Evolutionary conservation across 2,329 filamentous ascomycete species (phyloP).

Genomic region (Shiraia sp.): DNA sequence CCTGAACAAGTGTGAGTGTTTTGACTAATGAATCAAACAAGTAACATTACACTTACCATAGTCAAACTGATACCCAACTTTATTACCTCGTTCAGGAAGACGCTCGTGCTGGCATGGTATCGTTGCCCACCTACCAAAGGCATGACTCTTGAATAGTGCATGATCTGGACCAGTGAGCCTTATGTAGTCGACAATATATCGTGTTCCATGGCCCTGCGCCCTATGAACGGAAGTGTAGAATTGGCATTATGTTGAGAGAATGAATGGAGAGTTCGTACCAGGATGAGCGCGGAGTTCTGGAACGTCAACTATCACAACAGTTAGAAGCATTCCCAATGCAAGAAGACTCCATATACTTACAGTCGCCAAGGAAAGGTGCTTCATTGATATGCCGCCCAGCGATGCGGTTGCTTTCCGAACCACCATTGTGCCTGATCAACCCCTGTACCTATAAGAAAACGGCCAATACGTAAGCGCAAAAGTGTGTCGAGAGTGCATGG

Average conservation of each 20-base stretch:
- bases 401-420: slow-evolving; percentile 18
- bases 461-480: no score
- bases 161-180: slow-evolving; percentile 60
- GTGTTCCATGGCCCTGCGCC: slow-evolving; percentile 1
- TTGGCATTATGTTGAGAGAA: slow-evolving; percentile 4
- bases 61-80: slow-evolving; percentile 86
- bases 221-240: slow-evolving; percentile 5
- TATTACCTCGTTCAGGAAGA: slow-evolving; percentile 90
- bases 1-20: slow-evolving; percentile 35
- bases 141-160: slow-evolving; percentile 96
- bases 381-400: slow-evolving; percentile 63
- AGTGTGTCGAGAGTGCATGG: no score
- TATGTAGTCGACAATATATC: not conserved
- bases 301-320: slow-evolving; percentile 65
- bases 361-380: slow-evolving; percentile 68
- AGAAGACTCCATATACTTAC: slow-evolving; percentile 48
- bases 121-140: slow-evolving; percentile 79
- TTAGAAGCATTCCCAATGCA: slow-evolving; percentile 17
- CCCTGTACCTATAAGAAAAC: no score
- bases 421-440: not conserved
- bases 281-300: slow-evolving; percentile 77
- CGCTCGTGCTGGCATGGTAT: slow-evolving; percentile 91
- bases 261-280: slow-evolving; percentile 54
- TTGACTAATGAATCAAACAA: not conserved
- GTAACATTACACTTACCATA: slow-evolving; percentile 49